Conservation (phyloP, 1,284 basidiomycete genomes). For the Sutorius eximius region DNA sequence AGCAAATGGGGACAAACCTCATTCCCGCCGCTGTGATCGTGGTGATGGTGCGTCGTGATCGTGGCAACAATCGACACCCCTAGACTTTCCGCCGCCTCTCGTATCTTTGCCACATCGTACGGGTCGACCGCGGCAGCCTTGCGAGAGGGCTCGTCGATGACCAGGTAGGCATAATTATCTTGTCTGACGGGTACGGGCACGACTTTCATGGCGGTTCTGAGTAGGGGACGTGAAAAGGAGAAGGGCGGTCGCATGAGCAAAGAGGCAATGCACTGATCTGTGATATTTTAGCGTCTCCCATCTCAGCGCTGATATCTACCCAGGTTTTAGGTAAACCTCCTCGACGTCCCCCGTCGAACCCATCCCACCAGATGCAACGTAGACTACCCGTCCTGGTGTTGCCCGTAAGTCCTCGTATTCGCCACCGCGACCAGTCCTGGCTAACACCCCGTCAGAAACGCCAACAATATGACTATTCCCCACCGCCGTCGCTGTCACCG, state of each 20-base stretch:
- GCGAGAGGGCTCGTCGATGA: slow-evolving; percentile 71
- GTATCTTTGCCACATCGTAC: slow-evolving; percentile 79
- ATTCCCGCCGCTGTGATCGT: slow-evolving; percentile 90
- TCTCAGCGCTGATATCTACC: slow-evolving; percentile 5
- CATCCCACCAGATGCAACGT: slow-evolving; percentile 3
- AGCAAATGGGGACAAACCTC: slow-evolving; percentile 43
- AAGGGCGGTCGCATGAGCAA: slow-evolving; percentile 21
- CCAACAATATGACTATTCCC: not conserved
- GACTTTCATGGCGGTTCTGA: slow-evolving; percentile 57
- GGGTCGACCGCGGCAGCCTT: slow-evolving; percentile 81
- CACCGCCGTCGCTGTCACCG: not conserved
- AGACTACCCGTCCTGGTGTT: not conserved
- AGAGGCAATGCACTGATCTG: slow-evolving; percentile 24
- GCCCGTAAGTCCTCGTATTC: slow-evolving; percentile 2
- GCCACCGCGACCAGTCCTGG: not conserved
- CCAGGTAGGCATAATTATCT: slow-evolving; percentile 89
- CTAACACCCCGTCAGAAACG: slow-evolving; percentile 11
- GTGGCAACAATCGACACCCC: slow-evolving; percentile 73
- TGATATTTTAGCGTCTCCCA: slow-evolving; percentile 11
- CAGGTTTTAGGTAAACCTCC: not conserved
- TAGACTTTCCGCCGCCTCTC: slow-evolving; percentile 62
- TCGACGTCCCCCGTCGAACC: not conserved
- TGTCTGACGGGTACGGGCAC: slow-evolving; percentile 74
- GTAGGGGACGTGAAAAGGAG: slow-evolving; percentile 20
- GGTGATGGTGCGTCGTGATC: slow-evolving; percentile 88